Conservation (phyloP, 305 asterid genomes). For the Salvia sclarea region DNA sequence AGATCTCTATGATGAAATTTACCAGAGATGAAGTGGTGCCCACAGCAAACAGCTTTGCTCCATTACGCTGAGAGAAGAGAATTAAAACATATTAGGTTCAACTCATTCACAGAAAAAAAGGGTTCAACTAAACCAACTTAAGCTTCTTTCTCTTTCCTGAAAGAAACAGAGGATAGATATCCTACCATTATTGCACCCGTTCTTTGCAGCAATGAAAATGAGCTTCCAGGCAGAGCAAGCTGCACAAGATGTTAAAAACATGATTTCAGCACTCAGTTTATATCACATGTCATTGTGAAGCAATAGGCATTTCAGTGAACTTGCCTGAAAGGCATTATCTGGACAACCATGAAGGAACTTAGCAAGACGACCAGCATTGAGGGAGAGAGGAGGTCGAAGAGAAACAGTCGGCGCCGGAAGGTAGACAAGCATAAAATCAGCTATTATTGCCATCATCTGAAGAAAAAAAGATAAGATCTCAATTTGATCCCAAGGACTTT, state of each 20-base stretch:
- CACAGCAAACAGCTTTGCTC: conserved; percentile 82
- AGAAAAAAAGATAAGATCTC: conserved; percentile 21
- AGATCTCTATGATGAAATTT: conserved; percentile 11
- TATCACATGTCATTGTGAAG: conserved; percentile 5
- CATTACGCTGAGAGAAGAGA: conserved; percentile 63
- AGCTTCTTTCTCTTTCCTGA: neutral
- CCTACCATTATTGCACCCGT: conserved; percentile 83
- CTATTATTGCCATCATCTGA: conserved; percentile 91
- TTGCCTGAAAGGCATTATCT: conserved; percentile 87
- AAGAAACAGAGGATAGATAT: conserved; percentile 9
- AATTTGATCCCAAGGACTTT: conserved; percentile 1
- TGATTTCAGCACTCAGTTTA: conserved; percentile 24
- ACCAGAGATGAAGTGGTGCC: conserved; percentile 93
- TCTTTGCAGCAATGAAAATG: conserved; percentile 79
- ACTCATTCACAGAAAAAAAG: no score
- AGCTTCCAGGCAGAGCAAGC: conserved; percentile 80
- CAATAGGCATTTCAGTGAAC: neutral
- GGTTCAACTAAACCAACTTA: conserved; percentile 13
- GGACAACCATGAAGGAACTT: conserved; percentile 77
- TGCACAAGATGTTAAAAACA: conserved; percentile 35
- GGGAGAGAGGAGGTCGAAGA: conserved; percentile 71
- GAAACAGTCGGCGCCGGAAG: conserved; percentile 98
- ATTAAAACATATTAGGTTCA: conserved; percentile 24
- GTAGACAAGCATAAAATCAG: conserved; percentile 96
- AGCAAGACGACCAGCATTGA: conserved; percentile 70